Evolutionary conservation across 2,329 filamentous ascomycete species (phyloP), one percentile per base, ranked within the genome.

Genomic region (Colletotrichum brevisporum): DNA sequence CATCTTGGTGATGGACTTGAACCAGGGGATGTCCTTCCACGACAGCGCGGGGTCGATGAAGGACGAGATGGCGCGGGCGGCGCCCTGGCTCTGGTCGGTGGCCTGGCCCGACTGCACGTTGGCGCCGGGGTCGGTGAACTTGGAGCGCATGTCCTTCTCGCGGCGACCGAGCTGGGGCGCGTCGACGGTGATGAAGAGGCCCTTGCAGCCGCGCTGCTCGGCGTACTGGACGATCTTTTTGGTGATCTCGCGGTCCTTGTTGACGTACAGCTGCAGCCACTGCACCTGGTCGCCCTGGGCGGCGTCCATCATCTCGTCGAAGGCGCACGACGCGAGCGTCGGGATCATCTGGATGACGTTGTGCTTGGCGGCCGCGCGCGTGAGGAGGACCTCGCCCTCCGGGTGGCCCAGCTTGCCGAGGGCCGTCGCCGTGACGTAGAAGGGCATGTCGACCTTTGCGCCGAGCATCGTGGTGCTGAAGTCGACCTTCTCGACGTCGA

Each of bases 281-380:
- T 98, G 96, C 5, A 94, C 90, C 80, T 98, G 95, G 71, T 92
- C 91, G 52, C 88, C 92, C 71, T 89, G 85, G 36, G 87, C 89
- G 18, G 95, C 96, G 79, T 98, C 96, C 72, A 97, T 85, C 69
- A 99, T 97, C 82, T 99, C 95, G 83, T 99, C 96, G 76, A 99
- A 98, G 1, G 94, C 96, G 84, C 96, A 98, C 2, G 94, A 98
- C 2, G 96, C 96, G 6, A 99, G 87, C 3, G 96, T 99, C 2
- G 96, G 96, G 71, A 99, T 98, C 96, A 99, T 99, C 82, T 99
- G 96, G 71, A 98, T 89, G 59, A 98, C 92, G 77, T 95, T 90
- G 85, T 98, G 95, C 77, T 92, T 93, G 78, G 88, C 87, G 2
- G 96, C 92, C 16, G 94, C 94, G 66, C 91, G 88, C 0, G 96